Evolutionary conservation across 352 stramenopile species (phyloP), one percentile per base, ranked within the genome.

Genomic region (Salisapilia sapeloensis): DNA sequence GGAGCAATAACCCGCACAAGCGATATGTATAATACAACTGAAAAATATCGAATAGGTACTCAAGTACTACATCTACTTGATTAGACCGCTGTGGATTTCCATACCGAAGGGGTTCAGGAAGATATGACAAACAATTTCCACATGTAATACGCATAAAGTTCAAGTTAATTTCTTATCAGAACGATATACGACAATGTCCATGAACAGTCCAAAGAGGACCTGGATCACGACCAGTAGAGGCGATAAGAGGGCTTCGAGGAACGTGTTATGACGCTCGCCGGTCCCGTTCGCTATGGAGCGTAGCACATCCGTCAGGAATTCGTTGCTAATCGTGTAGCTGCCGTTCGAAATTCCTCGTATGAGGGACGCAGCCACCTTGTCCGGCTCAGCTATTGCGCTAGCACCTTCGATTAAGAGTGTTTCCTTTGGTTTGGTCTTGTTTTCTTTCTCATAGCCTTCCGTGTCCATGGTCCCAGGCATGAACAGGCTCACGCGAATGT

Each of bases 251-350:
- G 55, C 21, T 19, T 77, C 61, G 22, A 72, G 40, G 15, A 47
- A 26, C 11, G 49, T 53, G 40, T 72, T 72, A 26, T 42, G 45
- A 20, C 56, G 56, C 7, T 53, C 56, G 5, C 29, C 47, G 19
- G 74, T 48, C 17, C 59, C 62, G 35, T 74, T 78, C 5, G 44
- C 45, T 23, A 69, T 32, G 22, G 62, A 41, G 6, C 56, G 58
- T 12, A 74, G 46, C 4, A 72, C 19, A 16, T 52, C 56, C 23
- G 65, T 42, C 4, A 65, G 32, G 9, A 50, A 38, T 32, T 78
- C 59, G 33, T 65, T 72, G 9, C 58, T 62, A 40, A 71, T 66
- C 28, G 40, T 50, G 43, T 60, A 74, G n/a, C 71, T 41, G 34
- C 56, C 62, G 16, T 56, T 44, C 2, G 35, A 33, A 4, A 74